Percentiles rank a stretch among this genome's conserved stretches.
These are phyloP conservation scores for Podospora fimiseda DNA, from an alignment of 495 filamentous ascomycete genomes.

Conservation along the genomic window DNA sequence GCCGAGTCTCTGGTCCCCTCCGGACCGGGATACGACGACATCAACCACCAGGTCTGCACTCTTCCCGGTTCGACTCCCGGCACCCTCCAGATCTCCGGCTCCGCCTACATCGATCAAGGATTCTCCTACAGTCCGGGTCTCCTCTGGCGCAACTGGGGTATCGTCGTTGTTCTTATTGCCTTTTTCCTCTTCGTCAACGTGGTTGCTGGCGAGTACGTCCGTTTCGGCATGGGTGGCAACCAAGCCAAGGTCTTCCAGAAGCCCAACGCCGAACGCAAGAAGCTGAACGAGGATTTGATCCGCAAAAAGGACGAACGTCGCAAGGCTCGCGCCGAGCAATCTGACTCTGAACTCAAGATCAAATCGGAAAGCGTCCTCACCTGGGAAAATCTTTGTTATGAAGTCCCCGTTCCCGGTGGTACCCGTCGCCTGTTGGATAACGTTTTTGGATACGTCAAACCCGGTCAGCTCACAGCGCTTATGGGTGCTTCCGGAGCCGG, in stretches of 20 bases:
- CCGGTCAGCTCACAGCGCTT: constrained; percentile 70
- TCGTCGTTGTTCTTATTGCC: constrained; percentile 60
- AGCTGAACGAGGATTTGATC: constrained; percentile 58
- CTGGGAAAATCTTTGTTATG: constrained; percentile 73
- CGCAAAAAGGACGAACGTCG: constrained; percentile 51
- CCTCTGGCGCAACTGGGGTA: constrained; percentile 73
- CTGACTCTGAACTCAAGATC: constrained; percentile 54
- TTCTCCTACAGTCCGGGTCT: constrained; percentile 57
- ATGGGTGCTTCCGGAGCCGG: constrained; percentile 87
- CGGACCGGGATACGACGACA: constrained; percentile 57
- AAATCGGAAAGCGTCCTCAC: constrained; percentile 65
- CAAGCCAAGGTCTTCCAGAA: constrained; percentile 67
- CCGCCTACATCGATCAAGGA: constrained; percentile 53
- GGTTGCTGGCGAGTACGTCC: constrained; percentile 68
- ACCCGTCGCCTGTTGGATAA: constrained; percentile 62
- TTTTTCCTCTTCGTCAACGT: constrained; percentile 64
- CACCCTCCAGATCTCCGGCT: constrained; percentile 50
- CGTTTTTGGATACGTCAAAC: constrained; percentile 72
- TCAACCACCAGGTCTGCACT: constrained; percentile 68
- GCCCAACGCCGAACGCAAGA: constrained; percentile 62
- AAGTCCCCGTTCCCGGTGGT: constrained; percentile 64
- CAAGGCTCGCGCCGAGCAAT: constrained; percentile 41
- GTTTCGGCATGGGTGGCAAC: constrained; percentile 70
- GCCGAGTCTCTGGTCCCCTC: constrained; percentile 58
- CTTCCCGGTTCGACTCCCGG: constrained; percentile 62